Evolutionary conservation across 2,329 filamentous ascomycete genomes (phyloP).

Genomic region (Aspergillus arachidicola): DNA sequence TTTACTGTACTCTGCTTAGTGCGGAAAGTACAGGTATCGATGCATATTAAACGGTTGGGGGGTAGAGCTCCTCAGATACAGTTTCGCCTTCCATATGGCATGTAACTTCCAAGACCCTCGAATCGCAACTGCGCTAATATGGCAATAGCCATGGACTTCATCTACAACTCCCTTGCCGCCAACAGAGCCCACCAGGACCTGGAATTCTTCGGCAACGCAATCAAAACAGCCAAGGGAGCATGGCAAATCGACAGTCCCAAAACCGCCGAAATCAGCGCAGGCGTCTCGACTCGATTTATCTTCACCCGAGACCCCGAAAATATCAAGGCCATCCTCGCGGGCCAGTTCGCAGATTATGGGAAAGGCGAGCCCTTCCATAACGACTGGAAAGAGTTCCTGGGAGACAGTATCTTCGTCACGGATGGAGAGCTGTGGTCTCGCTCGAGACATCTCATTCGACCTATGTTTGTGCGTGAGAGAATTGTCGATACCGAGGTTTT

Average conservation of each 20-base stretch:
- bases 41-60: constrained; percentile 37
- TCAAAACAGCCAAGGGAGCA: constrained; percentile 43
- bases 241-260: constrained; percentile 27
- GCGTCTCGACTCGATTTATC: constrained; percentile 56
- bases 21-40: constrained; percentile 32
- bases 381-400: constrained; percentile 78
- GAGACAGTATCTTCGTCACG: constrained; percentile 82
- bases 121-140: constrained; percentile 11
- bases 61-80: constrained; percentile 36
- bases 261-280: constrained; percentile 34
- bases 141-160: constrained; percentile 63
- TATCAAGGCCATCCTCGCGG: constrained; percentile 86
- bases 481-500: constrained; percentile 82
- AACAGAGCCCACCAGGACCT: constrained; percentile 59
- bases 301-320: constrained; percentile 85
- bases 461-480: constrained; percentile 84
- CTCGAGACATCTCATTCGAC: constrained; percentile 80
- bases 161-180: constrained; percentile 59
- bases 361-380: constrained; percentile 73
- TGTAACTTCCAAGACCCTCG: constrained; percentile 8
- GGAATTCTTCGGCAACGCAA: constrained; percentile 61
- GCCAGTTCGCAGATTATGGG: constrained; percentile 82
- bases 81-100: constrained; percentile 41
- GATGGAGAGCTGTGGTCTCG: constrained; percentile 79
- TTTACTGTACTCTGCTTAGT: constrained; percentile 42